Percentiles rank a stretch among this genome's conserved stretches.
phyloP scores from a whole-genome alignment of 768 basidiomycete genomes.

The Macrolepiota fuliginosa region DNA sequence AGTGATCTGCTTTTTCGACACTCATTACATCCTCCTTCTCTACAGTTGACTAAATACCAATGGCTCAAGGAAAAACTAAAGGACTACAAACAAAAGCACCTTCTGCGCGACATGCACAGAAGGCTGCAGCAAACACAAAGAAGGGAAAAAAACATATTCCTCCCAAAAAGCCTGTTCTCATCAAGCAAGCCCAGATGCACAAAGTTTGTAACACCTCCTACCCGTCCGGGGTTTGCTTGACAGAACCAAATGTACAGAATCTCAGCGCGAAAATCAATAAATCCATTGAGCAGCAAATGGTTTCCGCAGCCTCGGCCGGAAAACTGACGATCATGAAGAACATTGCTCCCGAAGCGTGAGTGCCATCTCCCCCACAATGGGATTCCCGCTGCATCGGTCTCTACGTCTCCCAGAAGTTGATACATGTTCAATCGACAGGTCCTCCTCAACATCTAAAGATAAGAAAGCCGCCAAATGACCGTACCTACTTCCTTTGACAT shows the following conservation, averaged over 20 bases:
- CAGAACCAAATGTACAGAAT: slow-evolving; percentile 40
- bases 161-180: slow-evolving; percentile 73
- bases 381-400: neutral
- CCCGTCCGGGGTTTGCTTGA: neutral
- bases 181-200: slow-evolving; percentile 77
- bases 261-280: slow-evolving; percentile 89
- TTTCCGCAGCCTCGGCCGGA: slow-evolving; percentile 82
- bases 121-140: slow-evolving; percentile 68
- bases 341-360: slow-evolving; percentile 42
- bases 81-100: slow-evolving; percentile 60
- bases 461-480: slow-evolving; percentile 5
- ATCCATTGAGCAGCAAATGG: slow-evolving; percentile 91
- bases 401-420: neutral
- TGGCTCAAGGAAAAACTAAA: slow-evolving; percentile 90
- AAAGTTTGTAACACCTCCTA: slow-evolving; percentile 47
- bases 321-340: slow-evolving; percentile 94
- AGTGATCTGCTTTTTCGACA: neutral
- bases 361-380: neutral
- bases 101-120: slow-evolving; percentile 56
- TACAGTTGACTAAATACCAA: slow-evolving; percentile 21
- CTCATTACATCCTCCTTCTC: neutral
- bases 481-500: neutral
- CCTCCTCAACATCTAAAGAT: slow-evolving; percentile 4
- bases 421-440: neutral
- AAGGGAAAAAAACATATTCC: slow-evolving; percentile 78